These are phyloP conservation scores for Ilyonectria robusta DNA, from an alignment of 2,329 filamentous ascomycete genomes.

Conservation along the genomic window DNA sequence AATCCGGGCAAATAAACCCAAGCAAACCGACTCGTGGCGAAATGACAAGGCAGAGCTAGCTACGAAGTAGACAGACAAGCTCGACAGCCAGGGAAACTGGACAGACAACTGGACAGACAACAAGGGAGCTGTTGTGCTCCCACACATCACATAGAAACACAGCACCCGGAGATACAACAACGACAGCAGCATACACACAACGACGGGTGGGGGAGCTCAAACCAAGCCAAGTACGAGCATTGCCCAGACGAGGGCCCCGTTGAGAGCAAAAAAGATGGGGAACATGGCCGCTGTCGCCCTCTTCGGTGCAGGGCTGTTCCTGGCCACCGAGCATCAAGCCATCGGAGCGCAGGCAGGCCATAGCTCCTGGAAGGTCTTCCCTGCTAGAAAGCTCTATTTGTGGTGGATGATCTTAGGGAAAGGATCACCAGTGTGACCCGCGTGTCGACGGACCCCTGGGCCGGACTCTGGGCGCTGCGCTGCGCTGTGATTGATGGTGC, in stretches of 20 bases:
- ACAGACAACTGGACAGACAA: slow-evolving; percentile 5
- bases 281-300: slow-evolving; percentile 25
- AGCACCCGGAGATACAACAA: background rate
- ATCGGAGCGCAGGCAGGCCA: slow-evolving; percentile 30
- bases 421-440: slow-evolving; percentile 22
- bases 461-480: background rate
- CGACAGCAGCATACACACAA: background rate
- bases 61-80: background rate
- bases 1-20: slow-evolving; percentile 5
- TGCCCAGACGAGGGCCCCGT: slow-evolving; percentile 20
- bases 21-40: slow-evolving; percentile 7
- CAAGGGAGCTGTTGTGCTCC: slow-evolving; percentile 6
- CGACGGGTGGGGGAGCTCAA: slow-evolving; percentile 7
- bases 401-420: slow-evolving; percentile 22
- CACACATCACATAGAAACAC: slow-evolving; percentile 15
- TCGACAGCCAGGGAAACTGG: background rate
- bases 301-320: slow-evolving; percentile 31
- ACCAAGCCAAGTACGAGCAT: slow-evolving; percentile 17
- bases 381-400: slow-evolving; percentile 30
- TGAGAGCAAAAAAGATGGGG: slow-evolving; percentile 25
- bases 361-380: slow-evolving; percentile 38
- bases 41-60: background rate
- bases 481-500: background rate
- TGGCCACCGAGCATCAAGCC: slow-evolving; percentile 28
- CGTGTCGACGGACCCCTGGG: slow-evolving; percentile 6